Base-by-base conservation (phyloP, 106 monocot genomes). In the Dioscorea dumetorum region DNA sequence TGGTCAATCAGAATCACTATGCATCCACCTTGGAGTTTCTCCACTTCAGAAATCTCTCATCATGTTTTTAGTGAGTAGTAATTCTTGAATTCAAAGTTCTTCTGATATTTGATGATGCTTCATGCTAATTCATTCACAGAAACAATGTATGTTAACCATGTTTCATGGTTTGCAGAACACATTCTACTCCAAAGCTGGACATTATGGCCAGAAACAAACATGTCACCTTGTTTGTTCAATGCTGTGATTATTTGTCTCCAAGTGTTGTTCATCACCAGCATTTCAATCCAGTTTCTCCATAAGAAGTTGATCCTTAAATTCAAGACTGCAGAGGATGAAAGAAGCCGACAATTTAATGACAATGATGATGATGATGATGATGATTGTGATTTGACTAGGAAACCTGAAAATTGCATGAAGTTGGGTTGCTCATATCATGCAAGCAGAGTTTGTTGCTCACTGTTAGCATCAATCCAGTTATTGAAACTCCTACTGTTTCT, bases 401-500 rank as follows among this genome's bases (percentile, higher is more conserved):
- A 67, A 33, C 64, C 33, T 58, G 6, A n/a, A 54, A 63, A 54
- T 62, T 48, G 10, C 12, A 32, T 78, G 65, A 73, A 23, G 48
- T 62, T 74, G 62, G 68, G 78, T 41, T 68, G 74, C 23, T 64
- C 82, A 41, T 95, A 88, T 78, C 79, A 57, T 76, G 64, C 70
- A 49, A 80, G 77, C 62, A 83, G 80, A 74, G 57, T 71, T 33
- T 91, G 79, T 63, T 97, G 88, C 80, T 74, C 70, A 49, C 59
- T 82, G 31, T 49, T 84, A 49, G 60, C 87, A 64, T 68, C 63
- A 34, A 71, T 56, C 59, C 83, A 84, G 67, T 51, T 76, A 22
- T 21, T 84, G 17, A 73, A 48, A 28, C 66, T 88, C 22, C 5
- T 82, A 13, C 31, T 81, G 19, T 60, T 83, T 24, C 65, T 77